Conservation (phyloP, 2,329 filamentous ascomycete genomes). For the Aureobasidium namibiae region DNA sequence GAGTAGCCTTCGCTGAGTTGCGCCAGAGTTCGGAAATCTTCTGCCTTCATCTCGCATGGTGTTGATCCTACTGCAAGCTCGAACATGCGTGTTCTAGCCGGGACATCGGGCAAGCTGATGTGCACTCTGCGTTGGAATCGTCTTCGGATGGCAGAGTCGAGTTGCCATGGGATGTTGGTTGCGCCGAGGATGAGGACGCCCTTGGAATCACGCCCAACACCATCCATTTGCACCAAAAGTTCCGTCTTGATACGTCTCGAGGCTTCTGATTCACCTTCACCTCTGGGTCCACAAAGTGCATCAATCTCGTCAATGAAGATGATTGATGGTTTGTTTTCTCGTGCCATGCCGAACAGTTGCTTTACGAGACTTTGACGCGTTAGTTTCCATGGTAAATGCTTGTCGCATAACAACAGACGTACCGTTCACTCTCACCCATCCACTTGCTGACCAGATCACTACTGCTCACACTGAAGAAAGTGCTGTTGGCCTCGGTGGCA, state of each 20-base stretch:
- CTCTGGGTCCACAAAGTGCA: conserved; percentile 84
- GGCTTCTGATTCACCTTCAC: conserved; percentile 94
- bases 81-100: conserved; percentile 89
- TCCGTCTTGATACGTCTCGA: conserved; percentile 98
- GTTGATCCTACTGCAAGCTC: conserved; percentile 90
- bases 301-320: conserved; percentile 99
- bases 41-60: conserved; percentile 68
- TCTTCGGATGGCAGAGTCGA: conserved; percentile 89
- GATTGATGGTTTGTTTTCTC: conserved; percentile 84
- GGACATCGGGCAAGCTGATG: conserved; percentile 81
- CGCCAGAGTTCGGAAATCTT: conserved; percentile 73
- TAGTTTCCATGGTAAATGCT: not conserved
- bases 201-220: conserved; percentile 89
- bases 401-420: conserved; percentile 23
- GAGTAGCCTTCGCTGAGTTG: conserved; percentile 87
- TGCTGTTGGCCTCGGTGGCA: conserved; percentile 96
- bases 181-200: conserved; percentile 92
- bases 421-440: conserved; percentile 99
- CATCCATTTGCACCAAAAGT: conserved; percentile 97
- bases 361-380: conserved; percentile 68
- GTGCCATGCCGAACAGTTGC: conserved; percentile 92
- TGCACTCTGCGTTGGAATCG: conserved; percentile 95
- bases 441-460: conserved; percentile 97
- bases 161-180: conserved; percentile 98
- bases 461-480: conserved; percentile 97